Base-by-base conservation (phyloP, 2,329 filamentous ascomycete species). In the Diaporthe velutina region DNA sequence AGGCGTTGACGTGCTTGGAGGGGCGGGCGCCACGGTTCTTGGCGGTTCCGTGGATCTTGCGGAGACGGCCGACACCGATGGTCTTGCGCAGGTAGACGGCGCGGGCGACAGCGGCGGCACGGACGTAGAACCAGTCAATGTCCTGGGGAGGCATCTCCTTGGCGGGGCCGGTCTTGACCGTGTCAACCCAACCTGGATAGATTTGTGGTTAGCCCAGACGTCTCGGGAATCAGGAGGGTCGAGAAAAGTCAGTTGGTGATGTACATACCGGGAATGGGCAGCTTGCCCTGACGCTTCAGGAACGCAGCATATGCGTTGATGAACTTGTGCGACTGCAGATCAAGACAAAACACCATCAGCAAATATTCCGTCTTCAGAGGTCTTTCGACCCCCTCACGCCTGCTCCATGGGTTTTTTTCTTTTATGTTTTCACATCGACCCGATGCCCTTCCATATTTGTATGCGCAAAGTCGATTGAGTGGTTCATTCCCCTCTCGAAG, bases 61-160 rank as follows among this genome's bases (percentile, higher is more conserved):
- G 94, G 82, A 99, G 93, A 85, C 97, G 95, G 88, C 97, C 97
- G 82, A 99, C 95, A 91, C 97, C 97, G 85, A 99, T 96, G 78
- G 96, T 98, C 92, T 99, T 99, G 90, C 97, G 94, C 87, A 99
- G 91, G 92, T 99, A 99, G 91, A 99, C 93, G 91, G 98, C 96
- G 85, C 96, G 95, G 84, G 97, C 97, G 85, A 99, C 93, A 80
- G 96, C 93, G 82, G 97, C 97, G 83, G 96, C 96, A 85, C 97
- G 96, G 86, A 92, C 87, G 88, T 93, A 94, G 90, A 92, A 97
- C 97, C 97, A 99, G 92, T 99, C 97, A 85, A 96, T 95, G 87
- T 96, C 94, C 92, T 98, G 96, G 84, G 96, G 97, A 84, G 96
- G 96, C 82, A 99, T 94, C 91, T 99, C 97, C 89, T 98, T 98